Percentiles rank a stretch among this genome's conserved stretches.
Conservation (phyloP, 2,329 filamentous ascomycete genomes). For the Botrytis squamosa region DNA sequence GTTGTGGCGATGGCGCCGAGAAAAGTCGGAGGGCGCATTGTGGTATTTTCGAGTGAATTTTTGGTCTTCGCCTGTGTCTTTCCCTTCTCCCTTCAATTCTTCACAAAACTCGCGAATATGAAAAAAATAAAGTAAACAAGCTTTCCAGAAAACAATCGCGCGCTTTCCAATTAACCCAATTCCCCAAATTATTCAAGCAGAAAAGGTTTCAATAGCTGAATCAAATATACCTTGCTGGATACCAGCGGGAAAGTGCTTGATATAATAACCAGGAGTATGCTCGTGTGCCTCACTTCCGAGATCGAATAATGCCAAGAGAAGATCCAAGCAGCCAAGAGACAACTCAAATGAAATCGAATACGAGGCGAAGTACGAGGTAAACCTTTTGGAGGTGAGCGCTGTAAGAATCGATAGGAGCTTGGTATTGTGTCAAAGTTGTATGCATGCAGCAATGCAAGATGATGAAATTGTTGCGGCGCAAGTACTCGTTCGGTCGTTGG, state of each 20-base stretch:
- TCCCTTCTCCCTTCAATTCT: background rate
- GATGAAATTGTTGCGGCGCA: background rate
- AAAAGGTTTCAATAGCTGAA: background rate
- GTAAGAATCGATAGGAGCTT: background rate
- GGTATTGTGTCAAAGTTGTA: background rate
- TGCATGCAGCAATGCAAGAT: conserved; percentile 3
- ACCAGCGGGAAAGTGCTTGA: background rate
- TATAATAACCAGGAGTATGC: conserved; percentile 4
- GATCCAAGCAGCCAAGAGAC: conserved; percentile 20
- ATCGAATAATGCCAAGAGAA: conserved; percentile 12
- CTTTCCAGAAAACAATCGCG: background rate
- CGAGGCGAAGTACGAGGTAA: background rate
- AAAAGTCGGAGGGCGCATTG: conserved; percentile 17
- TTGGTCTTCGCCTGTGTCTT: background rate
- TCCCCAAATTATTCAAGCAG: background rate
- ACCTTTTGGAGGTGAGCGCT: background rate
- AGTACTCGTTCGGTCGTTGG: background rate
- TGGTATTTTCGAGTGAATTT: background rate
- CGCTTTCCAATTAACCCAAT: background rate
- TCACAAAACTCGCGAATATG: background rate
- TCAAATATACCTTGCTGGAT: background rate
- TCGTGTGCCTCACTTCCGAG: conserved; percentile 19
- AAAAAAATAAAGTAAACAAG: background rate
- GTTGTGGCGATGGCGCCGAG: conserved; percentile 6
- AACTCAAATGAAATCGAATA: conserved; percentile 9